Percentiles rank a stretch among this genome's conserved stretches.
These are phyloP conservation scores for Tuber umbilicatum DNA, from an alignment of 495 filamentous ascomycete species.

Conservation along the genomic window DNA sequence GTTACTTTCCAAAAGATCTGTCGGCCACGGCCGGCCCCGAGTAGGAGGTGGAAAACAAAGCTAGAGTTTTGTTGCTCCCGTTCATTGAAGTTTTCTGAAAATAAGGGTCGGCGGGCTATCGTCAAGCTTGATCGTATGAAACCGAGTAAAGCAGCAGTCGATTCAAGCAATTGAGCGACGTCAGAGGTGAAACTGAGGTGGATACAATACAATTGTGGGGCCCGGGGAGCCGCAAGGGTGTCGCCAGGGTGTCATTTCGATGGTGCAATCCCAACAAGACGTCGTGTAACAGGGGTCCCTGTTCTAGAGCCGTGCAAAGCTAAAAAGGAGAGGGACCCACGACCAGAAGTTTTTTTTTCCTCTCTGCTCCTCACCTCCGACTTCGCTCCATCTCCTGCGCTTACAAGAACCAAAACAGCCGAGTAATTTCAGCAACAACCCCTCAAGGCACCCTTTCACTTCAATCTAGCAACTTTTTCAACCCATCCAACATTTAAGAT, in stretches of 20 bases:
- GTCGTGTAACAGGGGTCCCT: conserved; percentile 14
- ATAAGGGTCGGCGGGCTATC: not conserved
- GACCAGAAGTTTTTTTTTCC: conserved; percentile 32
- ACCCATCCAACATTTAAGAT: conserved; percentile 16
- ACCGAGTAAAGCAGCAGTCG: conserved; percentile 13
- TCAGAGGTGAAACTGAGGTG: conserved; percentile 10
- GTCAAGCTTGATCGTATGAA: conserved; percentile 4
- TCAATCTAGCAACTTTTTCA: conserved; percentile 2
- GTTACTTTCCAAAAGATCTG: not conserved
- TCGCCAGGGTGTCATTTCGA: not conserved
- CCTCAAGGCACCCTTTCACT: not conserved
- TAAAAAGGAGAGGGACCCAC: conserved; percentile 35
- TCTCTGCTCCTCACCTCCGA: conserved; percentile 38
- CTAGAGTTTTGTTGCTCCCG: not conserved
- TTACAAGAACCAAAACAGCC: not conserved
- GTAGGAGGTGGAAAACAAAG: not conserved
- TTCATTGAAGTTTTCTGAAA: not conserved
- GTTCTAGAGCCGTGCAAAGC: conserved; percentile 33
- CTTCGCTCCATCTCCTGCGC: conserved; percentile 5
- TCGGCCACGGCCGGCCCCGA: not conserved
- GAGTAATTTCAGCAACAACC: not conserved
- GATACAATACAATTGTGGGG: conserved; percentile 24
- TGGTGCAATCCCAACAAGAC: conserved; percentile 6
- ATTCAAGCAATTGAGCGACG: conserved; percentile 5
- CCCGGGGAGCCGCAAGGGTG: not conserved